Evolutionary conservation across 192 early-diverging fungal genomes (phyloP).

Genomic region (Coemansia sp.): DNA sequence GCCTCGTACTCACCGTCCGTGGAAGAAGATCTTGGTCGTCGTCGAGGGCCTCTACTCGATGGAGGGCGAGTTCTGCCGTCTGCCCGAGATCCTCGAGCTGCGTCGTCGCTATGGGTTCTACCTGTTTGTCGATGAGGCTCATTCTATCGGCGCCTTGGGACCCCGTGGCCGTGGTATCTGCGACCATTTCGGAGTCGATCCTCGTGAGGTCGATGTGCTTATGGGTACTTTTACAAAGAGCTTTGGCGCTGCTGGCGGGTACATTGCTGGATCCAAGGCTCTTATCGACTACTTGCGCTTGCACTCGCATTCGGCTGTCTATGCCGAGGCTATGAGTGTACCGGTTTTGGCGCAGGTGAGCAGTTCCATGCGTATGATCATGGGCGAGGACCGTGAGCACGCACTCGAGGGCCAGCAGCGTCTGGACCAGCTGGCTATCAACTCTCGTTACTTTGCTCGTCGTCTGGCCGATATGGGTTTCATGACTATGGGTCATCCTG

Average conservation of each 20-base stretch:
- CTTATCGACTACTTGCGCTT: constrained; percentile 83
- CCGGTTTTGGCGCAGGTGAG: constrained; percentile 89
- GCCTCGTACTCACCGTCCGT: constrained; percentile 95
- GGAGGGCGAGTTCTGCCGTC: constrained; percentile 91
- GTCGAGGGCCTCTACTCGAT: constrained; percentile 98
- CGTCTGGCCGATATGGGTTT: constrained; percentile 88
- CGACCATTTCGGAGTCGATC: constrained; percentile 94
- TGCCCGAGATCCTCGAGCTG: constrained; percentile 87
- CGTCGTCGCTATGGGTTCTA: constrained; percentile 95
- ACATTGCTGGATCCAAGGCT: constrained; percentile 78
- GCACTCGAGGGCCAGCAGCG: constrained; percentile 81
- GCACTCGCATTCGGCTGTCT: constrained; percentile 79
- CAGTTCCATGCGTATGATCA: constrained; percentile 88
- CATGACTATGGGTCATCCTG: constrained; percentile 87
- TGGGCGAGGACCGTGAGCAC: constrained; percentile 83
- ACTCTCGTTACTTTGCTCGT: constrained; percentile 81
- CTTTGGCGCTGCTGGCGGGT: constrained; percentile 97
- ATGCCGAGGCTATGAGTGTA: constrained; percentile 87
- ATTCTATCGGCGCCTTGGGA: constrained; percentile 94
- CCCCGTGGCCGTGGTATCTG: constrained; percentile 93
- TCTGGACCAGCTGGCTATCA: constrained; percentile 84
- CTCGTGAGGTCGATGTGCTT: constrained; percentile 85
- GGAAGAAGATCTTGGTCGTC: constrained; percentile 98
- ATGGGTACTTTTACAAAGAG: constrained; percentile 99
- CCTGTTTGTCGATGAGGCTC: constrained; percentile 97